These are phyloP conservation scores for Zygosaccharomyces bailii DNA, from an alignment of 805 yeast genomes.

Conservation along the genomic window DNA sequence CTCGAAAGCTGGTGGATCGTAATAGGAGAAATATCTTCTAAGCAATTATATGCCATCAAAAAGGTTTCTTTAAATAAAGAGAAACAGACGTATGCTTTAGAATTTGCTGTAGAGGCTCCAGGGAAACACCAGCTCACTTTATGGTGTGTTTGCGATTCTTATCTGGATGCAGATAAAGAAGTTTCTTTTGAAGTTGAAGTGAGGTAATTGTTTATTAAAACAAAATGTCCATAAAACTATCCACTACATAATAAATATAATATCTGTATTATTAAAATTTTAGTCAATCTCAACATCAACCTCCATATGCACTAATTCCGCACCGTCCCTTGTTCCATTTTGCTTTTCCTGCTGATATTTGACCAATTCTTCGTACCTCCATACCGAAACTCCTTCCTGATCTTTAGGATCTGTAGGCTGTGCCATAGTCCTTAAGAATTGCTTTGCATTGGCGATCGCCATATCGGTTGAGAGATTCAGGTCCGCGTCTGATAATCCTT, in stretches of 20 bases:
- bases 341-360: slow-evolving; percentile 54
- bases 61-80: slow-evolving; percentile 55
- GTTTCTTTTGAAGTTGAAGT: slow-evolving; percentile 51
- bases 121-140: slow-evolving; percentile 63
- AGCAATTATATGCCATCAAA: slow-evolving; percentile 69
- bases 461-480: slow-evolving; percentile 90
- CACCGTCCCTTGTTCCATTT: slow-evolving; percentile 11
- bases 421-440: slow-evolving; percentile 87
- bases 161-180: slow-evolving; percentile 91
- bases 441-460: slow-evolving; percentile 94
- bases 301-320: slow-evolving; percentile 13
- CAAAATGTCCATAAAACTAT: no score
- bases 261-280: no score
- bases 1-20: slow-evolving; percentile 78
- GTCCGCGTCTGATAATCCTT: slow-evolving; percentile 88
- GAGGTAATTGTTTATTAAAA: no score
- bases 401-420: slow-evolving; percentile 89
- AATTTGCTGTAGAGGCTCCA: slow-evolving; percentile 52
- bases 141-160: slow-evolving; percentile 90
- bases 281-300: slow-evolving; percentile 16
- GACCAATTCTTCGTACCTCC: slow-evolving; percentile 72
- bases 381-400: slow-evolving; percentile 90
- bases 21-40: slow-evolving; percentile 60
- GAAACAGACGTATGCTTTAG: slow-evolving; percentile 49
- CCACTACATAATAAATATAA: no score